phyloP scores from a whole-genome alignment of 2,329 filamentous ascomycete genomes.

The Stemphylium lycopersici region DNA sequence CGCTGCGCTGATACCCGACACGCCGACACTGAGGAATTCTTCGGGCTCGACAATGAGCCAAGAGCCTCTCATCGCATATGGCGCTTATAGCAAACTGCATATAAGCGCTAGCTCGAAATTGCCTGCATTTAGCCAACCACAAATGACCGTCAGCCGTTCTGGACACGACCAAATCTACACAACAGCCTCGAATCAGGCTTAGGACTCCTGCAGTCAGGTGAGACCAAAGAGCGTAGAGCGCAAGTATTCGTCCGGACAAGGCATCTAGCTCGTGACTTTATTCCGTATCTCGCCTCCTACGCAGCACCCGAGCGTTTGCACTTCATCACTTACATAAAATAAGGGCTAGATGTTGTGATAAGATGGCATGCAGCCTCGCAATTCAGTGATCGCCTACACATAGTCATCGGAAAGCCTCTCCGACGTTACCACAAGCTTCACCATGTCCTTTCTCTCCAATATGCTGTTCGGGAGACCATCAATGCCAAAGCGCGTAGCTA shows the following conservation, averaged over 20 bases:
- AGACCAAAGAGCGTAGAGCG: neutral
- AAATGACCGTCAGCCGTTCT: too few species aligned
- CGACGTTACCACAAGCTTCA: neutral
- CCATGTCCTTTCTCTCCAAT: slow-evolving; percentile 14
- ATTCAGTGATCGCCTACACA: neutral
- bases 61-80: too few species aligned
- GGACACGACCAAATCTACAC: too few species aligned
- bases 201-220: neutral
- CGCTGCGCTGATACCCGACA: too few species aligned
- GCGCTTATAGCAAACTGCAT: too few species aligned
- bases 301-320: neutral
- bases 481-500: slow-evolving; percentile 20
- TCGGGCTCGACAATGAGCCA: too few species aligned
- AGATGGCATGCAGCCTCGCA: neutral
- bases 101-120: too few species aligned
- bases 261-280: neutral
- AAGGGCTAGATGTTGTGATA: neutral
- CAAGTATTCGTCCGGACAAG: neutral
- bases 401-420: neutral
- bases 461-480: slow-evolving; percentile 11
- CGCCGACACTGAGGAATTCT: too few species aligned
- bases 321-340: neutral
- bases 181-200: too few species aligned
- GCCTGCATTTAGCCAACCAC: too few species aligned
- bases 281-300: neutral